Evolutionary conservation across 225 moss, liverwort and hornwort species (phyloP).

Genomic region (Physcomitrellopsis africana): DNA sequence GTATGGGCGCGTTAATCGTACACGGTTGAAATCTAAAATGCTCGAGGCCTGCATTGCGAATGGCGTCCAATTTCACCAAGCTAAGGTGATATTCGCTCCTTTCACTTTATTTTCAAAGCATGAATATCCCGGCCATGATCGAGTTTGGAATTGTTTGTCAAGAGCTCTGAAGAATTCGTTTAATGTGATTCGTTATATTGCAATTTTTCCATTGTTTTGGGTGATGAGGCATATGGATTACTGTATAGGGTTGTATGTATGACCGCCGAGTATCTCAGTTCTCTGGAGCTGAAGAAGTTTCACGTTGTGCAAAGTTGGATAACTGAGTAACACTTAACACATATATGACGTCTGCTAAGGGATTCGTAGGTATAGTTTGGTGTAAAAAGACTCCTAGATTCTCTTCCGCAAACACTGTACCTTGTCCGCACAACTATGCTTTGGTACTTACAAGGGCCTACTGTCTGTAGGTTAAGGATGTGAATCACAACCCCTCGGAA

Average conservation of each 20-base stretch:
- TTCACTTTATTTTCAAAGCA: background rate
- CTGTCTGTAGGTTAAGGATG: constrained; percentile 75
- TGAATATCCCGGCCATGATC: background rate
- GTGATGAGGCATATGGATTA: background rate
- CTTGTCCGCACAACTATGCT: background rate
- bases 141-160: background rate
- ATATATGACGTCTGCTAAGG: too few species aligned
- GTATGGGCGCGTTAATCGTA: constrained; percentile 89
- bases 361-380: too few species aligned
- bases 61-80: constrained; percentile 88
- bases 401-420: background rate
- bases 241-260: too few species aligned
- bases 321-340: too few species aligned
- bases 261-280: too few species aligned
- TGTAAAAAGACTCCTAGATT: too few species aligned
- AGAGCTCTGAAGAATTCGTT: background rate
- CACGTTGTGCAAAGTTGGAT: too few species aligned
- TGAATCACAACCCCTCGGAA: constrained; percentile 83
- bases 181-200: background rate
- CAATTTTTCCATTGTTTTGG: constrained; percentile 1
- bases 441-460: constrained; percentile 1
- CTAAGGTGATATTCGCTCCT: constrained; percentile 55
- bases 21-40: constrained; percentile 90
- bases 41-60: constrained; percentile 89
- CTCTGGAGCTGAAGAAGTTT: too few species aligned